Evolutionary conservation across 2,329 filamentous ascomycete genomes (phyloP).

Genomic region (Colletotrichum tropicicola): DNA sequence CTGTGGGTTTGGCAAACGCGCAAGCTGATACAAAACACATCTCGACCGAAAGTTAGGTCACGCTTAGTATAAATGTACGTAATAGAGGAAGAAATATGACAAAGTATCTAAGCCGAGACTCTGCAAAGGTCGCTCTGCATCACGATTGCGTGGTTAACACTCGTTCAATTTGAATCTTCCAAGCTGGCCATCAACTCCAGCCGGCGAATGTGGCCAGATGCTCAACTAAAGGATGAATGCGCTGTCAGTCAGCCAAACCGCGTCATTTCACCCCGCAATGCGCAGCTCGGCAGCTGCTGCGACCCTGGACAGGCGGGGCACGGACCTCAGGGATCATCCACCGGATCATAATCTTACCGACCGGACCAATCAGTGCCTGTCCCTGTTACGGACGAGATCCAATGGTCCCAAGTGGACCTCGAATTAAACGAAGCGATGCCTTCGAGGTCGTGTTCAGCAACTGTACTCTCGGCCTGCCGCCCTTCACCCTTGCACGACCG

Average conservation of each 20-base stretch:
- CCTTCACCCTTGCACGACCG: conserved; percentile 15
- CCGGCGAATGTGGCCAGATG: too few relatives aligned
- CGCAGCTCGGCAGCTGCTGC: conserved; percentile 1
- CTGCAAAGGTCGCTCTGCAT: too few relatives aligned
- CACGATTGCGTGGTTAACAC: too few relatives aligned
- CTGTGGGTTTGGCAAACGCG: conserved; percentile 20
- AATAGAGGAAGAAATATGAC: not conserved
- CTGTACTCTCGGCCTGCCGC: not conserved
- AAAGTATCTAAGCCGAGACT: not conserved
- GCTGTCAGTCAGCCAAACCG: not conserved
- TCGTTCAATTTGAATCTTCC: too few relatives aligned
- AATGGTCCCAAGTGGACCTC: conserved; percentile 21
- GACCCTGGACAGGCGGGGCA: not conserved
- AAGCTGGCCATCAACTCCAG: too few relatives aligned
- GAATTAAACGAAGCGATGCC: conserved; percentile 28
- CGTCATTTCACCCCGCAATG: conserved; percentile 20
- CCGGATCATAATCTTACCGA: conserved; percentile 26
- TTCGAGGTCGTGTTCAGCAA: conserved; percentile 23
- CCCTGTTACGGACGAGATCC: conserved; percentile 13
- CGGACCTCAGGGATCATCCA: not conserved
- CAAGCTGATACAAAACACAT: conserved; percentile 26
- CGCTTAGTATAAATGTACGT: not conserved
- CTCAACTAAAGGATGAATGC: not conserved
- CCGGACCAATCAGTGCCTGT: conserved; percentile 16
- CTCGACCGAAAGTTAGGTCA: too few relatives aligned